Evolutionary conservation across 2,329 filamentous ascomycete genomes (phyloP), one percentile per base, ranked within the genome.

Genomic region (Cadophora sp.): DNA sequence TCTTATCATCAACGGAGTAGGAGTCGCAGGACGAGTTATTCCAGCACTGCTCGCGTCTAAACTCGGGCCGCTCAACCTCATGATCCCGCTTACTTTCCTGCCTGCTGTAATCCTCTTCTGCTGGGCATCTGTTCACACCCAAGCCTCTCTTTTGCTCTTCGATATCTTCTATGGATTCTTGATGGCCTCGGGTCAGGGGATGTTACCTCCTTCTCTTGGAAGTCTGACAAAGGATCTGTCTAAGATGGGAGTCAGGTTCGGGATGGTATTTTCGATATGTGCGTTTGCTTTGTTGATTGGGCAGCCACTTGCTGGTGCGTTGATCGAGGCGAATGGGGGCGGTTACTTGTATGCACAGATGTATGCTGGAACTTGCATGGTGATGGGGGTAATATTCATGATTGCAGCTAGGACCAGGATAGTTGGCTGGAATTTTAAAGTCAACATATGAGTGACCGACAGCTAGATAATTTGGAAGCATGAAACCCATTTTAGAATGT

Each of bases 251-350:
- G 83, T 84, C 2, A 77, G 85, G 9, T 85, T 88, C 75, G 86
- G 86, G 56, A 87, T 88, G 85, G 79, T 82, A 0, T 87, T 88
- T 55, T 85, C 83, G 0, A 82, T 86, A 59, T 82, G 83, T 67
- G 85, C 83, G 68, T 71, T 75, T 61, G 73, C 72, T 3, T 56
- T 73, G 1, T 62, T 77, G 51, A 70, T 71, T 48, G 75, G 75
- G 20, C 70, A 73, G 11, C 75, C 74, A 4, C 66, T 77, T 48
- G 70, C 69, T 39, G 75, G 75, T 11, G 69, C 69, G 14, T 58
- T 76, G 48, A 72, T 76, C 16, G 64, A 65, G 13, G 50, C 43
- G 18, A 50, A 70, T 53, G 67, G 63, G 2, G 72, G 71, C 13
- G 45, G 39, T 11, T 74, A 72, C 68, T 20, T 69, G 24, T 72